Conservation (phyloP, 352 stramenopile species). For the Pythium brassicae region DNA sequence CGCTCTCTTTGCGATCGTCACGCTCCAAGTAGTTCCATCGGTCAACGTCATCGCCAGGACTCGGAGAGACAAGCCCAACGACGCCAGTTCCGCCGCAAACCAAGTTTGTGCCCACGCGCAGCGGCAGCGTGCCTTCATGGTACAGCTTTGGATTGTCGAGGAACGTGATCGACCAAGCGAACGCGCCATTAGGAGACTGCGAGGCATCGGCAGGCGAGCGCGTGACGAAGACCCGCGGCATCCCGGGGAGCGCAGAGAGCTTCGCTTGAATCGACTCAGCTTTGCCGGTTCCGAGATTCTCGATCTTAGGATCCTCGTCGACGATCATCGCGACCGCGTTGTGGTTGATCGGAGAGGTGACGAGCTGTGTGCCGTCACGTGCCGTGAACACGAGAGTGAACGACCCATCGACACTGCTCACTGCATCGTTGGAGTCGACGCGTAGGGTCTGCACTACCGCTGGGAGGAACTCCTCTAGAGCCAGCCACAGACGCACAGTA, state of each 20-base stretch:
- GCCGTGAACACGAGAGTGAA: constrained; percentile 42
- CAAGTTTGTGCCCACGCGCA: constrained; percentile 30
- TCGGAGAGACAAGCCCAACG: constrained; percentile 23
- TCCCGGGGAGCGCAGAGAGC: constrained; percentile 23
- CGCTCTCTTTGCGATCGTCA: constrained; percentile 17
- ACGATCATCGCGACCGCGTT: constrained; percentile 51
- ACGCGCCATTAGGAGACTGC: constrained; percentile 37
- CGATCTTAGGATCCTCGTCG: constrained; percentile 45
- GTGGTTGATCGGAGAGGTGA: constrained; percentile 33
- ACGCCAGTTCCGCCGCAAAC: constrained; percentile 30
- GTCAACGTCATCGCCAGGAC: constrained; percentile 40
- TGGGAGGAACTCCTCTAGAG: constrained; percentile 15
- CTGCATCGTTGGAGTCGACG: constrained; percentile 31
- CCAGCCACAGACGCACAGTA: constrained; percentile 58
- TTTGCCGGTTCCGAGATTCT: constrained; percentile 30
- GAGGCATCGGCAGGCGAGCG: constrained; percentile 26
- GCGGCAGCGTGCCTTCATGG: constrained; percentile 2
- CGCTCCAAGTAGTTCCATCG: constrained; percentile 27
- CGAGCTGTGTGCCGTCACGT: constrained; percentile 15
- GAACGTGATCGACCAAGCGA: constrained; percentile 72
- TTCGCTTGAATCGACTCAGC: constrained; percentile 59
- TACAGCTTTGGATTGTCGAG: constrained; percentile 28
- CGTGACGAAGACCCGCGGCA: constrained; percentile 45
- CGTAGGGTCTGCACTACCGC: constrained; percentile 26
- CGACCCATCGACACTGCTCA: constrained; percentile 26